These are phyloP conservation scores for Venturia asperata DNA, from an alignment of 2,329 filamentous ascomycete genomes.

Conservation along the genomic window DNA sequence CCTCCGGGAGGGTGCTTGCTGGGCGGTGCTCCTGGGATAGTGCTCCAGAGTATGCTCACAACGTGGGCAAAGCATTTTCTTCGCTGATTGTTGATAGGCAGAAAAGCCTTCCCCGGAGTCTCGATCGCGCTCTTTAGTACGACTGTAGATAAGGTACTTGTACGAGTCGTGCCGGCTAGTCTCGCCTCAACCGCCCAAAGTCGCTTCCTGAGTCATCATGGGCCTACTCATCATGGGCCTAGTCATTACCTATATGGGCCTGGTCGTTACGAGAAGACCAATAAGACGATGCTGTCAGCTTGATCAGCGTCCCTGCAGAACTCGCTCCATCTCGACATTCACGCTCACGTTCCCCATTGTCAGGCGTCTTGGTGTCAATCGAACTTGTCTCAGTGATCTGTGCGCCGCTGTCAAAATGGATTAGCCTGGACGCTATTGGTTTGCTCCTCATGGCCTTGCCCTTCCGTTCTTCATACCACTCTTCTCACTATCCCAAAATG, in stretches of 20 bases:
- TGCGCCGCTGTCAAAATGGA: conserved; percentile 3
- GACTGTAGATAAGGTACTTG: no score
- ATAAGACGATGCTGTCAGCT: background rate
- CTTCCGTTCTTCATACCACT: background rate
- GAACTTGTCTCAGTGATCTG: background rate
- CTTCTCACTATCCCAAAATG: background rate
- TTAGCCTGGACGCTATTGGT: background rate
- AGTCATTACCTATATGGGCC: no score
- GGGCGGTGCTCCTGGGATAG: no score
- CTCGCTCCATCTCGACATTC: background rate
- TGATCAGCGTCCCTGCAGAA: background rate
- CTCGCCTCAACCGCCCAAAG: background rate
- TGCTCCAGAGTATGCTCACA: no score
- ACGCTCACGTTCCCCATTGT: background rate
- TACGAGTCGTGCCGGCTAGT: background rate
- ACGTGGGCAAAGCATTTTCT: no score
- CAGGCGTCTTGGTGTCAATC: background rate
- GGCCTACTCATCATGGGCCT: no score
- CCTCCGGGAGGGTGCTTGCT: no score
- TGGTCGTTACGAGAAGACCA: no score
- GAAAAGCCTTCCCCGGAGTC: background rate
- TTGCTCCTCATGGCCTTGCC: background rate
- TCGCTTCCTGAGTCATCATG: background rate
- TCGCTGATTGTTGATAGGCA: no score
- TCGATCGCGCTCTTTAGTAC: background rate